Conservation (phyloP, 2,329 filamentous ascomycete species). For the Colletotrichum sp. region DNA sequence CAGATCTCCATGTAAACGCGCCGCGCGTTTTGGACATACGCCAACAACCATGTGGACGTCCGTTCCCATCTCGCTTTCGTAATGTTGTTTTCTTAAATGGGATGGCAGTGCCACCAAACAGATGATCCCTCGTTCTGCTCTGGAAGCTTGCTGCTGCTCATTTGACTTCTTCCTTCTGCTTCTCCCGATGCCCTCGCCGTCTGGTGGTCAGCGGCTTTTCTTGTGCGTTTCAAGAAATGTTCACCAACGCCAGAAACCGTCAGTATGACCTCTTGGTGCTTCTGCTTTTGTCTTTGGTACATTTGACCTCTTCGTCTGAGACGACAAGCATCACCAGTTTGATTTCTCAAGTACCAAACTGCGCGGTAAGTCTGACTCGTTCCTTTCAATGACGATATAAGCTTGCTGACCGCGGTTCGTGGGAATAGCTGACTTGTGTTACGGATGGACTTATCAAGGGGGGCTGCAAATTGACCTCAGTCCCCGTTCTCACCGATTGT, state of each 20-base stretch:
- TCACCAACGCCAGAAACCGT: neutral
- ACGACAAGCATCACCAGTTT: neutral
- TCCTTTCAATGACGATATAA: accelerated
- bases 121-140: neutral
- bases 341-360: neutral
- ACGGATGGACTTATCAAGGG: neutral
- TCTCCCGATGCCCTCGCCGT: neutral
- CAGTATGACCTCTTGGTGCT: neutral
- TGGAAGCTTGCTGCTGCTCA: neutral
- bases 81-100: neutral
- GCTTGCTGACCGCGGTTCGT: neutral
- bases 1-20: neutral
- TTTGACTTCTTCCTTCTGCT: neutral
- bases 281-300: neutral
- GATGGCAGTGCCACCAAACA: neutral
- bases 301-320: neutral
- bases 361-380: neutral
- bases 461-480: constrained; percentile 14
- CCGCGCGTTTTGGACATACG: neutral
- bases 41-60: neutral
- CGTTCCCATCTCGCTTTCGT: neutral
- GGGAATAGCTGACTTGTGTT: neutral
- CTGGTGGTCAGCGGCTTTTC: neutral
- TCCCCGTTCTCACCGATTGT: constrained; percentile 13
- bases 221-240: neutral